Evolutionary conservation across 208 protist genomes (phyloP), one percentile per base, ranked within the genome.

Genomic region (Endotrypanum monterogeii): DNA sequence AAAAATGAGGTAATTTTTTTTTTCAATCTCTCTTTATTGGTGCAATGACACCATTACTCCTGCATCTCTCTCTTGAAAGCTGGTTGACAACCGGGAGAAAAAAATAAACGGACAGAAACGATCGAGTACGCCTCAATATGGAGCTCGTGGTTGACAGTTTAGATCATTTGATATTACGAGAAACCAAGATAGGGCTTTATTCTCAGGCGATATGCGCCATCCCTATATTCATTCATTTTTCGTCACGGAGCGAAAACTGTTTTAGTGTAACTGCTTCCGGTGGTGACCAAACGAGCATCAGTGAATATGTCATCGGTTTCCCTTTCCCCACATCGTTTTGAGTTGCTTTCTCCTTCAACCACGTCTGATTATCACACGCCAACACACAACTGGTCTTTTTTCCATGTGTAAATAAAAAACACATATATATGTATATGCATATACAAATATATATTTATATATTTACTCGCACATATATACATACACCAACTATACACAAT

Each of bases 101-200:
- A 72, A 72, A 73, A 71, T n/a, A n/a, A 66, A 71, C 46, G 52
- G 72, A 73, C 44, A 20, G 5, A 7, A 16, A 41, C 30, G 35
- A 65, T 41, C 18, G 23, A 65, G 30, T 8, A 65, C 35, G 16
- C 46, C 18, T 65, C 3, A 48, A 18, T 11, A 20, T 65, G 37
- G 58, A 18, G n/a, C 57, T 46, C 18, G 16, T 46, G 16, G 58
- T 28, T 41, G 23, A 65, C 35, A 18, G 7, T 6, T n/a, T 25
- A 7, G 1, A 46, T 65, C n/a, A 30, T 32, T 44, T 48, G 18
- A 7, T 16, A 39, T 20, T 61, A 48, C 7, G 18, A 32, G 9
- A 46, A 14, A 6, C 4, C 37, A 46, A 23, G 28, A 28, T 6
- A 28, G 20, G 28, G 32, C 37, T 16, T 48, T 46, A 14, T 18